A percentile compares a stretch with the other conserved stretches of the same genome.
These are phyloP conservation scores for Echeveria elegans DNA, from an alignment of 164 flowering plant species.

Conservation along the genomic window DNA sequence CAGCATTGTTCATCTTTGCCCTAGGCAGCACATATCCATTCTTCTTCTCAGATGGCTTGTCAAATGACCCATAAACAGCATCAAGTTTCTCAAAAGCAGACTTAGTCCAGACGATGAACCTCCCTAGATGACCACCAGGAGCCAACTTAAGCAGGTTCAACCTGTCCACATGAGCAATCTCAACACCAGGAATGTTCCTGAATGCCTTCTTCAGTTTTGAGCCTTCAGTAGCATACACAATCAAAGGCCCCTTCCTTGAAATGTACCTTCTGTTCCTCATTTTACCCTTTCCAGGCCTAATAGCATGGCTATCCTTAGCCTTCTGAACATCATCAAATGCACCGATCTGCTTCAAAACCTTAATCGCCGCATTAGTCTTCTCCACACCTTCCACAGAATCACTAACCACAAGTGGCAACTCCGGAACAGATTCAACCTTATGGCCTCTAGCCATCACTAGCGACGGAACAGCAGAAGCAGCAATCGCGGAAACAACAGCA, in stretches of 20 bases:
- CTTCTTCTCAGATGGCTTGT: constrained; percentile 71
- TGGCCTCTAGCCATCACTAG: constrained; percentile 81
- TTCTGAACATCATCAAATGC: constrained; percentile 66
- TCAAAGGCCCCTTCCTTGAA: constrained; percentile 60
- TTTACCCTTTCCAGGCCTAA: constrained; percentile 83
- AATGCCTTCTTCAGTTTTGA: constrained; percentile 76
- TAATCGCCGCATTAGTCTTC: constrained; percentile 64
- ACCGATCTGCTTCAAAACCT: constrained; percentile 60
- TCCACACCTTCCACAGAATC: constrained; percentile 65
- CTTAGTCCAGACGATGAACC: constrained; percentile 86
- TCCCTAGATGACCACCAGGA: constrained; percentile 85
- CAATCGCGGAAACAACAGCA: constrained; percentile 76
- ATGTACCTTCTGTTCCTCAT: constrained; percentile 74
- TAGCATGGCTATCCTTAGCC: constrained; percentile 62
- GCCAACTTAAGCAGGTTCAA: constrained; percentile 75
- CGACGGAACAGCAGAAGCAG: constrained; percentile 66
- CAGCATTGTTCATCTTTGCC: constrained; percentile 81
- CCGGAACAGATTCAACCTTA: constrained; percentile 61
- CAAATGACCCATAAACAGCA: constrained; percentile 65
- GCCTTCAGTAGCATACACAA: constrained; percentile 78
- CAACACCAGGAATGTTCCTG: constrained; percentile 46
- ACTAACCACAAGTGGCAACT: constrained; percentile 58
- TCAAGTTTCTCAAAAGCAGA: constrained; percentile 87
- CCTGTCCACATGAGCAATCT: constrained; percentile 52
- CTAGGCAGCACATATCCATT: constrained; percentile 72